Base-by-base conservation (phyloP, 805 yeast genomes). In the Wickerhamomyces chambardii region DNA sequence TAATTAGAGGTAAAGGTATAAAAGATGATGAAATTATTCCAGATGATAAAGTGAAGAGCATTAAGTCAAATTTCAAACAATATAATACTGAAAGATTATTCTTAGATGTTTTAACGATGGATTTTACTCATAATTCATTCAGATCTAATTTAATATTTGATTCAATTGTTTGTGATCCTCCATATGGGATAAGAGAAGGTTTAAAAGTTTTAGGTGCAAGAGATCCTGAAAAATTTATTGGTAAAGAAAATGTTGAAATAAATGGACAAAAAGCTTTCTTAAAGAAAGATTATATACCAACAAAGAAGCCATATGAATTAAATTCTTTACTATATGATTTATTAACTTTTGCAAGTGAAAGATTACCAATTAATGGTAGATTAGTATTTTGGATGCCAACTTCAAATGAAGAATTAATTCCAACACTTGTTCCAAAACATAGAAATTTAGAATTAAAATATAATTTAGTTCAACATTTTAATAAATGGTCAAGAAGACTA, bases 381-480 rank as follows among this genome's bases (percentile, higher is more conserved):
- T 64, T 92, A 26, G 84, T 92, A 19, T 89, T 87, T 56, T 92
- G 98, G 98, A 85, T 89, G 92, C 98, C 98, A 0, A 82, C 95
- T 1, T 95, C 96, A 1, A 87, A 89, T 53, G 95, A 84, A 48
- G 94, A 84, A 45, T 76, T 72, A 43, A 66, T 75, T 26, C 73
- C 68, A 37, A 75, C 83, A 31, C 64, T 70, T 35, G 75, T 89
- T 18, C 97, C 97, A 5, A 77, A 75, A 46, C 96, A 92, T 56
- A 67, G 73, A 41, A 73, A 71, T 30, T 56, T 92, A 38, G 82
- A 83, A 47, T 64, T 87, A 46, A 61, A 79, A 32, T 77, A 82
- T 44, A 75, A 78, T 40, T 67, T 94, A 41, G 90, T 81, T 28
- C 98, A 92, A 55, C 84, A 77, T 43, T 92, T 92, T 59, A 78